Conservation (phyloP, 164 flowering plant genomes). For the Tetracentron sinense region DNA sequence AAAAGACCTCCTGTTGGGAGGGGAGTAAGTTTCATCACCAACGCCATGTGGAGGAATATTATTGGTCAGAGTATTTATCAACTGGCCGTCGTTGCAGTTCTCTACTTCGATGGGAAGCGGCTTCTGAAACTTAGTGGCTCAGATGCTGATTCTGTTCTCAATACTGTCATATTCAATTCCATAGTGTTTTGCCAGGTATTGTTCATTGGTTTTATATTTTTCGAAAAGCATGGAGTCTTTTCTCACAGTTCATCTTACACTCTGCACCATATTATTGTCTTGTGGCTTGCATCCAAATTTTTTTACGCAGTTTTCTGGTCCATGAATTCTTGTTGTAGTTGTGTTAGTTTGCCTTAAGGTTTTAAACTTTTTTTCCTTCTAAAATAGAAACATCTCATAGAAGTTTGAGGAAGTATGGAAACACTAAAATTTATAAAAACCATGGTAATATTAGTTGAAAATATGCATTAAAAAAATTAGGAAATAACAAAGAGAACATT, state of each 20-base stretch:
- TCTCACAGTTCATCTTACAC: not conserved
- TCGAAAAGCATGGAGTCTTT: not conserved
- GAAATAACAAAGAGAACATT: too few species aligned
- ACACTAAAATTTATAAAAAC: too few species aligned
- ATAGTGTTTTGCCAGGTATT: constrained; percentile 80
- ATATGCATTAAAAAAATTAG: too few species aligned
- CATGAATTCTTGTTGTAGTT: too few species aligned
- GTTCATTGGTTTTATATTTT: not conserved
- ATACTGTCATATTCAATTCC: constrained; percentile 66
- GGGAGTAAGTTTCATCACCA: constrained; percentile 45
- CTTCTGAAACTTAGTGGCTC: constrained; percentile 46
- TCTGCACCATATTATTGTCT: not conserved
- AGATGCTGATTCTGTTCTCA: constrained; percentile 37
- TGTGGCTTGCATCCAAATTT: too few species aligned
- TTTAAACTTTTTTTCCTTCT: too few species aligned
- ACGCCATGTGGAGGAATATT: constrained; percentile 79
- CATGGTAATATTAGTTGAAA: too few species aligned
- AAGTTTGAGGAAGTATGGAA: too few species aligned
- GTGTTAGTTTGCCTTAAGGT: too few species aligned
- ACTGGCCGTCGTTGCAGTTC: constrained; percentile 40
- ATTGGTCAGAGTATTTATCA: constrained; percentile 76
- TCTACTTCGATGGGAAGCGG: constrained; percentile 44
- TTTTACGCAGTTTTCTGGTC: too few species aligned
- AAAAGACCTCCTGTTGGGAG: constrained; percentile 56
- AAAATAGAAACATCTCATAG: too few species aligned